Evolutionary conservation across 345 rosid species (phyloP).

Genomic region (Citropsis articulata): DNA sequence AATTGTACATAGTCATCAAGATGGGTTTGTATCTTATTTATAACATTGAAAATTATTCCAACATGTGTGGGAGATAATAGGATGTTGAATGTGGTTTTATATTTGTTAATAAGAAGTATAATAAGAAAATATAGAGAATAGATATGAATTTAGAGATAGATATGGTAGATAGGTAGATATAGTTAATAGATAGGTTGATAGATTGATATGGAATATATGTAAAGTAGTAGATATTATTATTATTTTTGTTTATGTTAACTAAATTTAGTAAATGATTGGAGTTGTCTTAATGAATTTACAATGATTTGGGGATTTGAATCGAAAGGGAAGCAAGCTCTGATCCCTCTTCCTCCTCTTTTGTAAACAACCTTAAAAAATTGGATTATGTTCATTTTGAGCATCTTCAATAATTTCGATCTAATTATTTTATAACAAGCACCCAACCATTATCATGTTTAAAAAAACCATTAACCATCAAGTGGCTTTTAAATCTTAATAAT

Average conservation of each 20-base stretch:
- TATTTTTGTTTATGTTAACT: neutral
- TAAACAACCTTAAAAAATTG: neutral
- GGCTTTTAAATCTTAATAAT: neutral
- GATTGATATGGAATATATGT: neutral
- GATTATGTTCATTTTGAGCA: neutral
- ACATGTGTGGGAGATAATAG: neutral
- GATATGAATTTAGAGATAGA: neutral
- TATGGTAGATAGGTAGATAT: slow-evolving; percentile 1
- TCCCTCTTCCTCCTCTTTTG: neutral
- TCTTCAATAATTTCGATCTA: neutral
- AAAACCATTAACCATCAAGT: neutral
- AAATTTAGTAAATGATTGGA: slow-evolving; percentile 8
- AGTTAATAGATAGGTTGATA: neutral
- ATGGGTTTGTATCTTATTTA: neutral
- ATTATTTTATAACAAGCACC: neutral
- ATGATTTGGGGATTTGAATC: neutral
- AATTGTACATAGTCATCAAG: neutral
- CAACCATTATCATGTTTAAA: neutral
- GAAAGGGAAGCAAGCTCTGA: neutral
- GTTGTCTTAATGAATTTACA: neutral
- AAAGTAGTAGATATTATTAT: neutral
- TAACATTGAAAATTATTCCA: neutral
- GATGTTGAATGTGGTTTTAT: neutral
- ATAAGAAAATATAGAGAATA: neutral
- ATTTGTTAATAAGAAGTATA: neutral